A percentile compares a stretch with the other conserved stretches of the same genome.
phyloP scores from a whole-genome alignment of 2,329 filamentous ascomycete species.

The Penicillium sumatraense region DNA sequence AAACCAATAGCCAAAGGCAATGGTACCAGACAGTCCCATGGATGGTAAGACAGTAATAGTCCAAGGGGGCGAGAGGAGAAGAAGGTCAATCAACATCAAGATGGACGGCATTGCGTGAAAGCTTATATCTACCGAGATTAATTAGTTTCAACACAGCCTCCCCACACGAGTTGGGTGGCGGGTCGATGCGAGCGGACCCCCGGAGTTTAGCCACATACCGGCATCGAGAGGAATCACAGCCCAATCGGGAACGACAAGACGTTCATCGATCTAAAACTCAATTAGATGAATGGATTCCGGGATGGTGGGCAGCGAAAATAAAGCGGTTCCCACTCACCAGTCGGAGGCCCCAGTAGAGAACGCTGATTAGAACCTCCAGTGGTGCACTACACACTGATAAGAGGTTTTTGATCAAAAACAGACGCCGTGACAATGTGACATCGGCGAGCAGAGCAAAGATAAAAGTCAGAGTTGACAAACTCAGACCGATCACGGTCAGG shows the following conservation, averaged over 20 bases:
- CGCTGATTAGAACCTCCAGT: slow-evolving; percentile 63
- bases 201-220: slow-evolving; percentile 38
- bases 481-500: slow-evolving; percentile 65
- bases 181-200: slow-evolving; percentile 3
- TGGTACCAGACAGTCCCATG: slow-evolving; percentile 51
- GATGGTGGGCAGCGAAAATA: not conserved
- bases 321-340: slow-evolving; percentile 41
- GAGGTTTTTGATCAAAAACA: slow-evolving; percentile 63
- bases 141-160: slow-evolving; percentile 1
- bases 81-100: slow-evolving; percentile 58
- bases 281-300: slow-evolving; percentile 5
- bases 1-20: slow-evolving; percentile 66
- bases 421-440: slow-evolving; percentile 53
- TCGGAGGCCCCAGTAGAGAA: slow-evolving; percentile 65
- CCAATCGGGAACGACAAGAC: slow-evolving; percentile 56
- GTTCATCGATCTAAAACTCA: slow-evolving; percentile 44
- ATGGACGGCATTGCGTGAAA: slow-evolving; percentile 59
- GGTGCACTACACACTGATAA: slow-evolving; percentile 63
- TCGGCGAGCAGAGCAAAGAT: slow-evolving; percentile 59
- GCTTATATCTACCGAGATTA: slow-evolving; percentile 41
- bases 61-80: slow-evolving; percentile 66
- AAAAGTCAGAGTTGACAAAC: slow-evolving; percentile 61
- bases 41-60: slow-evolving; percentile 58
- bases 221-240: slow-evolving; percentile 41
- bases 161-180: not conserved